Base-by-base conservation (phyloP, 352 stramenopile species). In the Globisporangium uncinulatum region DNA sequence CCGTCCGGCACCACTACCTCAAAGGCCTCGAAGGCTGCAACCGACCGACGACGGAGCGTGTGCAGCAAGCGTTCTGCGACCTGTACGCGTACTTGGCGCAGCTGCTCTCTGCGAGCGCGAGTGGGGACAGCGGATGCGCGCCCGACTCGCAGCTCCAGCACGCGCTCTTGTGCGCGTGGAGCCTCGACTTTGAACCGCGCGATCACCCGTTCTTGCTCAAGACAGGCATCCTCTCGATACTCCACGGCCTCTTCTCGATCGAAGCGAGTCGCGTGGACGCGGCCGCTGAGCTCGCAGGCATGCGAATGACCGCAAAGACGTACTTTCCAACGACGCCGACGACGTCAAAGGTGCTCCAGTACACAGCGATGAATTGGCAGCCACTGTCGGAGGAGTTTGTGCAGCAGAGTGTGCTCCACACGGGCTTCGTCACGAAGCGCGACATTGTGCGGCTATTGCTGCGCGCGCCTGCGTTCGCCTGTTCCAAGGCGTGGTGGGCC, bases 21-120 rank as follows among this genome's bases (percentile, higher is more conserved):
- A 95, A 95, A 58, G 83, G 84, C 15, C 71, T 95, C 14, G 86
- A 95, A 68, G 86, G 83, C 0, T 95, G 82, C 53, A 88, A 76
- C 63, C 71, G 79, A 15, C 71, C 74, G 5, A 85, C 70, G 20
- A 68, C 79, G 6, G 62, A 92, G 32, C 64, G 57, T 7, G 73
- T 93, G 11, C 83, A 89, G 57, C 51, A 50, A 11, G 74, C 83
- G 3, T 95, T 95, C 50, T 87, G 75, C 54, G 75, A 81, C n/a
- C 60, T 95, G 1, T 95, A 95, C 47, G 59, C 66, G 1, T 70
- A 83, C 17, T 63, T 95, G n/a, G 74, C 75, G 0, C 71, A 85
- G 36, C 52, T 95, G 5, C 50, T 92, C 4, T 65, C 62, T 31
- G 50, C 56, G 42, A 63, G 37, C 29, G 29, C 20, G 9, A 56